phyloP scores from a whole-genome alignment of 768 basidiomycete species.

The Strobilomyces dryophilus region DNA sequence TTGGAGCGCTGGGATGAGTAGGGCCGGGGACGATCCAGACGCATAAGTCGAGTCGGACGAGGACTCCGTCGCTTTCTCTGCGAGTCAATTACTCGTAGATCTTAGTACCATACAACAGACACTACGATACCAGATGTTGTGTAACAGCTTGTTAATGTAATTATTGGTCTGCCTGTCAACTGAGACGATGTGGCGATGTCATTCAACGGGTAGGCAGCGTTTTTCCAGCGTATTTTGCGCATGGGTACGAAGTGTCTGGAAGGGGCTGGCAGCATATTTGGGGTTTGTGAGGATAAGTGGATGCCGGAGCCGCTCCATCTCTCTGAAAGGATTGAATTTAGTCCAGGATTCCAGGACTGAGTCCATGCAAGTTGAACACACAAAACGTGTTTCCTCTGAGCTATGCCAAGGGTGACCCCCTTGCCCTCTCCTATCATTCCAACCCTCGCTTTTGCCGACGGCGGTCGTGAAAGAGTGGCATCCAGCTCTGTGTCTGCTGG shows the following conservation, averaged over 20 bases:
- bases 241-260: constrained; percentile 74
- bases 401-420: constrained; percentile 49
- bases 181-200: not conserved
- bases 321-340: constrained; percentile 34
- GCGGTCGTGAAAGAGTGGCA: constrained; percentile 12
- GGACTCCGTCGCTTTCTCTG: not conserved
- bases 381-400: constrained; percentile 67
- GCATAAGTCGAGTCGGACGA: constrained; percentile 16
- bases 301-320: constrained; percentile 63
- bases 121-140: constrained; percentile 19
- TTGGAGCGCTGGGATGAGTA: constrained; percentile 84
- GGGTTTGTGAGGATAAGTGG: constrained; percentile 66
- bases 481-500: constrained; percentile 13
- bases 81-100: constrained; percentile 18
- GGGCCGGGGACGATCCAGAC: constrained; percentile 45
- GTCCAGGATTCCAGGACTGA: not conserved
- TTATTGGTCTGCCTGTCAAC: not conserved
- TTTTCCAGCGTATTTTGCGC: constrained; percentile 73
- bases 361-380: constrained; percentile 37
- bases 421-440: constrained; percentile 70
- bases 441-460: constrained; percentile 28
- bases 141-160: constrained; percentile 22
- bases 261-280: constrained; percentile 64
- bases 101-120: constrained; percentile 18
- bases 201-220: constrained; percentile 24